Percentiles rank a stretch among this genome's conserved stretches.
Evolutionary conservation across 441 rosid species (phyloP).

Genomic region (Biscutella laevigata): DNA sequence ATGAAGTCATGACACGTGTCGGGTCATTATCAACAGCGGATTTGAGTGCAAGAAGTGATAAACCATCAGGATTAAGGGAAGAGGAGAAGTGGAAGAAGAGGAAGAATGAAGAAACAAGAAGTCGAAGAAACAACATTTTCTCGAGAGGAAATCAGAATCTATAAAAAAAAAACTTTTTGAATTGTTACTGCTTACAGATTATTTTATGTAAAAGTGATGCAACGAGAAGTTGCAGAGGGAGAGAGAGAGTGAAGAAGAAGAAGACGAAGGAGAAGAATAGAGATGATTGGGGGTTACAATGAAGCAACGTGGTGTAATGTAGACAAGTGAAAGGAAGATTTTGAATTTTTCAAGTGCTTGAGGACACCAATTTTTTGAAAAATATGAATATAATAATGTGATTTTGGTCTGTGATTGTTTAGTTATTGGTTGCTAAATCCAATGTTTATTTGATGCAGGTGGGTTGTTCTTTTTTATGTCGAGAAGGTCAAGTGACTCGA

Average conservation of each 20-base stretch:
- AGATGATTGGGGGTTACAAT: constrained; percentile 3
- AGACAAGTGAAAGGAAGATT: constrained; percentile 12
- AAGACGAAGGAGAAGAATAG: constrained; percentile 12
- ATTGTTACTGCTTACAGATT: background rate
- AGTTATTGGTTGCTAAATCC: constrained; percentile 10
- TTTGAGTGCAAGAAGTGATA: constrained; percentile 77
- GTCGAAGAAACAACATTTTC: background rate
- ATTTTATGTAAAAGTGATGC: constrained; percentile 5
- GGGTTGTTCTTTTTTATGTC: background rate
- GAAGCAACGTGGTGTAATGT: constrained; percentile 20
- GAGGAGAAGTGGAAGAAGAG: constrained; percentile 20
- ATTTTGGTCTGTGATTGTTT: background rate
- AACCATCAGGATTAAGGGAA: constrained; percentile 61
- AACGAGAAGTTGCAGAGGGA: constrained; percentile 24
- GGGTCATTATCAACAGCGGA: constrained; percentile 61
- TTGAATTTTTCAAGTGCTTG: constrained; percentile 19
- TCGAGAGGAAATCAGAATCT: background rate
- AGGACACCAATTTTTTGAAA: constrained; percentile 1
- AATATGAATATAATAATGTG: background rate
- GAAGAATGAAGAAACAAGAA: constrained; percentile 5
- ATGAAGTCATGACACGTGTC: constrained; percentile 36
- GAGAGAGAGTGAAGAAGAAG: background rate
- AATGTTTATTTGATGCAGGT: constrained; percentile 21
- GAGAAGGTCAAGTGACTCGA: too few species aligned
- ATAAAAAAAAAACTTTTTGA: background rate